Evolutionary conservation across 148 eudicot genomes (phyloP), one percentile per base, ranked within the genome.

Genomic region (Agrostemma githago): DNA sequence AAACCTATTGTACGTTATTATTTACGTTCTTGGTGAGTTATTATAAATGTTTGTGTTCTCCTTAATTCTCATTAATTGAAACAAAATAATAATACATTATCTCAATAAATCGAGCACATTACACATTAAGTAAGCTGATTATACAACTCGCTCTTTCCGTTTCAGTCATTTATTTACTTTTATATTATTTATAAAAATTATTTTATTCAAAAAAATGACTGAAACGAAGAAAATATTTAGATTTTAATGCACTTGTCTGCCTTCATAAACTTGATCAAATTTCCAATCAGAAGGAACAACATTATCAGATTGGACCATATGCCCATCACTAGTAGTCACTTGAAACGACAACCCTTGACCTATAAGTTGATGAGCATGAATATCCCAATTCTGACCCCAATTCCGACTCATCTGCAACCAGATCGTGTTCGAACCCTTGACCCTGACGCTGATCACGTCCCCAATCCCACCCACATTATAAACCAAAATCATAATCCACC

Each of bases 401-500:
- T 41, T 78, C 19, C 79, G 38, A 5, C 8, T 12, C 86, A 80
- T 74, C 6, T 62, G 72, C 15, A 77, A 3, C 86, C 86, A 80
- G 40, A 4, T 43, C 1, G 86, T 74, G 11, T 73, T 48, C 0
- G 86, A 67, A 16, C 81, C 77, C 79, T 74, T 83, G 38, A 83
- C 62, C 79, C 74, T 83, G 7, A 80, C 72, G 6, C 41, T 58
- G 1, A 12, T 5, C 2, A 83, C 83, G 12, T 75, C 75, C 1
- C 86, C 86, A 9, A 20, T 64, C 8, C 86, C 86, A 58, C 73
- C 83, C 42, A 83, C 86, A 56, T 83, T 83, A 43, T 77, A 83
- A 10, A 83, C 83, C 44, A 83, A 66, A 0, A 83, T 81, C 2
- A 60, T 16, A 5, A 66, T 65, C 76, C 80, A 83, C 10, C 67